A percentile compares a stretch with the other conserved stretches of the same genome.
Evolutionary conservation across 352 stramenopile species (phyloP).

Genomic region (Pythium utonaiense): DNA sequence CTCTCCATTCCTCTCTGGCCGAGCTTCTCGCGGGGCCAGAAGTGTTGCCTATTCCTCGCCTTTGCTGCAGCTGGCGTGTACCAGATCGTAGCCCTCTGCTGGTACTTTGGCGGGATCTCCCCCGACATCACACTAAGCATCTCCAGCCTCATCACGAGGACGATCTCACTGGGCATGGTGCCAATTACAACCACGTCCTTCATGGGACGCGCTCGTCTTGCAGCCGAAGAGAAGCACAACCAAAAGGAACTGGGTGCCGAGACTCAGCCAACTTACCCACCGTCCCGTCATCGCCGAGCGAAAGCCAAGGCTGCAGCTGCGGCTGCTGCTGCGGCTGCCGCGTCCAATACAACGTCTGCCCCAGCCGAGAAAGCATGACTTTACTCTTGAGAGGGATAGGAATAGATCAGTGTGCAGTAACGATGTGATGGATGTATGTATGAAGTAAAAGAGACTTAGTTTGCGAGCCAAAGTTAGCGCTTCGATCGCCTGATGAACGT

Average conservation of each 20-base stretch:
- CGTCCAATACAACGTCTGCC: not conserved
- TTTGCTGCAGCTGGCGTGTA: constrained; percentile 42
- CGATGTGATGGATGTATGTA: not conserved
- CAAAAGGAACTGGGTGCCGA: not conserved
- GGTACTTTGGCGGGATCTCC: constrained; percentile 37
- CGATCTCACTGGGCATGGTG: constrained; percentile 71
- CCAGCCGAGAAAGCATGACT: not conserved
- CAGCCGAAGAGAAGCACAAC: not conserved
- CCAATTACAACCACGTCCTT: constrained; percentile 70
- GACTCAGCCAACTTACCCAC: not conserved
- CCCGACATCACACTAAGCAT: constrained; percentile 49
- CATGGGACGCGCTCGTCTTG: constrained; percentile 29
- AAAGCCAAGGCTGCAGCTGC: not conserved
- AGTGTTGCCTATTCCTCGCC: constrained; percentile 43
- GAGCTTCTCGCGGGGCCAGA: constrained; percentile 50
- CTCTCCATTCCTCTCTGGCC: constrained; percentile 50
- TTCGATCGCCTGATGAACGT: not conserved
- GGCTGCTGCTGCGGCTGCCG: not conserved
- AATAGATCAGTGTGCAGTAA: not conserved
- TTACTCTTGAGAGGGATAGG: not conserved
- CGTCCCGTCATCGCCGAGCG: constrained; percentile 4
- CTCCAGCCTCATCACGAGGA: constrained; percentile 64
- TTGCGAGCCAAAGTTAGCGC: not conserved
- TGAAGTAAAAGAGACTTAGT: not conserved
- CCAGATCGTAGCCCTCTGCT: constrained; percentile 41